Conservation (phyloP, 305 asterid species). For the Fraxinus velutina region DNA sequence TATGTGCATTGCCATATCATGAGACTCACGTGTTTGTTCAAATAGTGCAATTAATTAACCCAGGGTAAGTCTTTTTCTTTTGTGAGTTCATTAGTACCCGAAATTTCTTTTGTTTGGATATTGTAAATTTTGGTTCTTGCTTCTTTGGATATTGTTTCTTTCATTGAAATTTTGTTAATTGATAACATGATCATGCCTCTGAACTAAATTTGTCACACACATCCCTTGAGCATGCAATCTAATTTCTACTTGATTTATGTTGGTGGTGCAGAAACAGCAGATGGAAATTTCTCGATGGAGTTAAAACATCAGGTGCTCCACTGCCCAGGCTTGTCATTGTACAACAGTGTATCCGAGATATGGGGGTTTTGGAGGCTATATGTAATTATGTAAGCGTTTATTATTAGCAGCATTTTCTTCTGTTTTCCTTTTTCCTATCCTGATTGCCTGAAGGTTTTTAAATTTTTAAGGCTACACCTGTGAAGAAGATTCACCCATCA, state of each 20-base stretch:
- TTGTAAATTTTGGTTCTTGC: background rate
- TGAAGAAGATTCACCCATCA: constrained; percentile 62
- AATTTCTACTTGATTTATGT: constrained; percentile 21
- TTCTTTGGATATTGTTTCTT: background rate
- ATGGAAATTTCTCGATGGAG: constrained; percentile 93
- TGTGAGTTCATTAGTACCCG: background rate
- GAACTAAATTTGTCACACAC: constrained; percentile 9
- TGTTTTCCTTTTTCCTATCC: constrained; percentile 9
- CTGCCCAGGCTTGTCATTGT: constrained; percentile 77
- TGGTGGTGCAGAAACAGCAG: constrained; percentile 62
- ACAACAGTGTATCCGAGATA: constrained; percentile 71
- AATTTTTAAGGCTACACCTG: constrained; percentile 53
- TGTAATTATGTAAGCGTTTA: constrained; percentile 60
- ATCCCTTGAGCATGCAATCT: background rate
- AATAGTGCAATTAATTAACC: constrained; percentile 62
- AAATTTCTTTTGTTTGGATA: constrained; percentile 8
- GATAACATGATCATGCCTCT: background rate
- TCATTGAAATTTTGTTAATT: constrained; percentile 2
- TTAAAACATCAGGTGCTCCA: constrained; percentile 78
- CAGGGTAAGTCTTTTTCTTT: constrained; percentile 48
- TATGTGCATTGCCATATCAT: constrained; percentile 87
- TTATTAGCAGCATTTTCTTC: constrained; percentile 12
- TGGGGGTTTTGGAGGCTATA: constrained; percentile 74
- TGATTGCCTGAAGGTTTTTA: constrained; percentile 26
- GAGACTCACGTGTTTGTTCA: constrained; percentile 79